A percentile compares a stretch with the other conserved stretches of the same genome.
Evolutionary conservation across 2,329 filamentous ascomycete species (phyloP).

Genomic region (Lachnellula occidentalis): DNA sequence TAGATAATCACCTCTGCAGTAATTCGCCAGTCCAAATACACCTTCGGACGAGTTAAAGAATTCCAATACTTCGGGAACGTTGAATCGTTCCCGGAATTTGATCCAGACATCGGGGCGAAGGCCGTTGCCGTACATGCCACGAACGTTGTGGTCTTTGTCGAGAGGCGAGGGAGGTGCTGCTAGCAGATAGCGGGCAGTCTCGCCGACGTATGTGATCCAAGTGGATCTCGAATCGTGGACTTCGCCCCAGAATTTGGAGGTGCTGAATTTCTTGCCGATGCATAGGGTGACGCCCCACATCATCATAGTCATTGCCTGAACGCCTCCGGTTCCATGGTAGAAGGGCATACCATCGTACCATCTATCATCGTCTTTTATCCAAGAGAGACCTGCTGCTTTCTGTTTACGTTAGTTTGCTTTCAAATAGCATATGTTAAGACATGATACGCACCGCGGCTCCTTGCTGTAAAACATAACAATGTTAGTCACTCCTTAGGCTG

Average conservation of each 20-base stretch:
- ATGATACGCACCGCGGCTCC: slow-evolving; percentile 20
- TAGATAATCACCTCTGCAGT: slow-evolving; percentile 55
- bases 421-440: neutral
- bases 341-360: slow-evolving; percentile 75
- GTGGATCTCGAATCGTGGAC: slow-evolving; percentile 63
- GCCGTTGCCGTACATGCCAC: slow-evolving; percentile 60
- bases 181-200: slow-evolving; percentile 69
- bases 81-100: slow-evolving; percentile 58
- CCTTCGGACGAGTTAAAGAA: slow-evolving; percentile 78
- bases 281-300: slow-evolving; percentile 48
- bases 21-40: slow-evolving; percentile 56
- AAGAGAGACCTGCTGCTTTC: slow-evolving; percentile 13
- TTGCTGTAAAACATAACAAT: neutral
- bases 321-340: slow-evolving; percentile 66
- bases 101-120: slow-evolving; percentile 64
- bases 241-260: slow-evolving; percentile 66
- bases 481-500: neutral
- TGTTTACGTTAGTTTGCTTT: slow-evolving; percentile 5
- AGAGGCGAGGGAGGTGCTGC: slow-evolving; percentile 58
- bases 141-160: slow-evolving; percentile 53
- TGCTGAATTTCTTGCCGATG: slow-evolving; percentile 63
- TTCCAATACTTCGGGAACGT: slow-evolving; percentile 57
- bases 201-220: slow-evolving; percentile 72
- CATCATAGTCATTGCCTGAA: slow-evolving; percentile 25
- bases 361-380: slow-evolving; percentile 42